Evolutionary conservation across 148 eudicot species (phyloP).

Genomic region (Rhododendron ovatum): DNA sequence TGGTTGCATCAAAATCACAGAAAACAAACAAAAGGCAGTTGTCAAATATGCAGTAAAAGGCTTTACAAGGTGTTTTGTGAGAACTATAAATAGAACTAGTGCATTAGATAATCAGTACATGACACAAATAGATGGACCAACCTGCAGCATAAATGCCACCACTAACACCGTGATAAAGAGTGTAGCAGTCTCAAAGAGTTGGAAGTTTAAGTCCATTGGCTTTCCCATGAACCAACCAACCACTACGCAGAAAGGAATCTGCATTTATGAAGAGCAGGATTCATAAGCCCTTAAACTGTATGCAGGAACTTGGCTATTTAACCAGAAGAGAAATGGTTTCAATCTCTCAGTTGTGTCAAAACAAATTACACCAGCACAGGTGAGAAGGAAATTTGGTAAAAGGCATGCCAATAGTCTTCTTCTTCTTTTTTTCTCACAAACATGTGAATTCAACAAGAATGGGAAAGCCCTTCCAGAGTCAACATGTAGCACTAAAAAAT

Average conservation of each 20-base stretch:
- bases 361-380: neutral
- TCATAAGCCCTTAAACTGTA: neutral
- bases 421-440: neutral
- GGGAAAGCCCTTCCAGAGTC: neutral
- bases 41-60: neutral
- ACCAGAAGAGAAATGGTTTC: neutral
- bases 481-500: neutral
- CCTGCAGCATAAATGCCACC: slow-evolving; percentile 98
- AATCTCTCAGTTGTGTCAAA: neutral
- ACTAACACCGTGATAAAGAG: slow-evolving; percentile 89
- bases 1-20: neutral
- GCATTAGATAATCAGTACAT: neutral
- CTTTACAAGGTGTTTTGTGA: neutral
- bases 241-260: slow-evolving; percentile 96
- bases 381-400: too few species aligned
- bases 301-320: neutral
- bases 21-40: neutral
- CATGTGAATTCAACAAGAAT: neutral
- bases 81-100: neutral
- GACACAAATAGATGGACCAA: slow-evolving; percentile 22
- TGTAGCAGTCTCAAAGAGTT: slow-evolving; percentile 89
- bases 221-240: slow-evolving; percentile 91
- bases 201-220: slow-evolving; percentile 93
- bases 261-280: slow-evolving; percentile 31
- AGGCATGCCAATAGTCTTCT: neutral